Evolutionary conservation across 495 filamentous ascomycete species (phyloP).

Genomic region (Penicillium odoratum): DNA sequence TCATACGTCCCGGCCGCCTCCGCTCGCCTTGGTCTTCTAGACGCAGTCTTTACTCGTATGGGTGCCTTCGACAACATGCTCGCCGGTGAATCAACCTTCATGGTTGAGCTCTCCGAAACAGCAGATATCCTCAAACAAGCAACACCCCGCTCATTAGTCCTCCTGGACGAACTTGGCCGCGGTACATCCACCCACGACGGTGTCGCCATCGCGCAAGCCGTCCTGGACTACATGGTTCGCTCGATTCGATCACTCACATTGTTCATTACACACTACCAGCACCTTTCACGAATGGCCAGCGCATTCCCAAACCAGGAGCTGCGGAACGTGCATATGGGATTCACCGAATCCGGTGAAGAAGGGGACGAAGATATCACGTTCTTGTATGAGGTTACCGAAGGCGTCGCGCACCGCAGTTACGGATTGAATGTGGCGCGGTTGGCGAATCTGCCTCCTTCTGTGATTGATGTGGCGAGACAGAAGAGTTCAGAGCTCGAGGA

Average conservation of each 20-base stretch:
- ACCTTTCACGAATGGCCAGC: slow-evolving; percentile 68
- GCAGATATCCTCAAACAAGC: slow-evolving; percentile 87
- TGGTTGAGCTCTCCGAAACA: slow-evolving; percentile 95
- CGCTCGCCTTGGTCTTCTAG: slow-evolving; percentile 75
- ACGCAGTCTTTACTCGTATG: slow-evolving; percentile 96
- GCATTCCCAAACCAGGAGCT: slow-evolving; percentile 61
- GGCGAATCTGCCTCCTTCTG: slow-evolving; percentile 72
- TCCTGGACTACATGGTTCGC: slow-evolving; percentile 79
- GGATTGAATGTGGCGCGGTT: slow-evolving; percentile 90
- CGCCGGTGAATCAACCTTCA: slow-evolving; percentile 92
- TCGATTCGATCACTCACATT: slow-evolving; percentile 74
- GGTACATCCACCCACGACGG: slow-evolving; percentile 95
- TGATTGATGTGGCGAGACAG: slow-evolving; percentile 72
- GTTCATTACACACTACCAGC: slow-evolving; percentile 98
- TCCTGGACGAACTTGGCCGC: slow-evolving; percentile 93
- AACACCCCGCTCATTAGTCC: slow-evolving; percentile 74
- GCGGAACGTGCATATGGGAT: slow-evolving; percentile 82
- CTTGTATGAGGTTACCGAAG: slow-evolving; percentile 79
- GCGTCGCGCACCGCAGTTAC: slow-evolving; percentile 90
- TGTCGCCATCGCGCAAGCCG: slow-evolving; percentile 91
- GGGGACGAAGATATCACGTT: slow-evolving; percentile 68
- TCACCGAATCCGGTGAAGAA: slow-evolving; percentile 54
- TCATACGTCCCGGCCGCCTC: slow-evolving; percentile 85
- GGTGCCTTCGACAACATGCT: slow-evolving; percentile 97
- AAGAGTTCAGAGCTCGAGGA: slow-evolving; percentile 84